Conservation (phyloP, 805 yeast genomes). For the Kregervanrija pseudodelftensis region DNA sequence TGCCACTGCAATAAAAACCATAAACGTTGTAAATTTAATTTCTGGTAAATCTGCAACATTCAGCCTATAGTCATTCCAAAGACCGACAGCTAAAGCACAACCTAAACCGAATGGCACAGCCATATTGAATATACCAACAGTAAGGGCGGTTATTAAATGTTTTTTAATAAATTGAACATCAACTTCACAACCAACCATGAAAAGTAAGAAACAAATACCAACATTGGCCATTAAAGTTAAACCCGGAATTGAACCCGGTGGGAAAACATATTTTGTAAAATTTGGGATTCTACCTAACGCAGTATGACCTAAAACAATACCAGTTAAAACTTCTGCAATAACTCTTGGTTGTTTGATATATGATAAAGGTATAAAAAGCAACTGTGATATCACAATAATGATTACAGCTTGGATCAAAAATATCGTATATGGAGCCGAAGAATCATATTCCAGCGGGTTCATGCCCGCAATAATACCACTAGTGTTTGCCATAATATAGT, state of each 20-base stretch:
- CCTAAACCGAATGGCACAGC: slow-evolving; percentile 79
- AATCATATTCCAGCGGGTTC: slow-evolving; percentile 56
- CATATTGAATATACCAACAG: slow-evolving; percentile 67
- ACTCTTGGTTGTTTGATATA: slow-evolving; percentile 69
- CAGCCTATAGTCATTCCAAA: slow-evolving; percentile 48
- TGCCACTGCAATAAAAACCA: slow-evolving; percentile 79
- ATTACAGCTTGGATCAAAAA: slow-evolving; percentile 65
- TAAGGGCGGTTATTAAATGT: slow-evolving; percentile 51
- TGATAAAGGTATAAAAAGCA: slow-evolving; percentile 54
- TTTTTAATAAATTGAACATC: slow-evolving; percentile 58
- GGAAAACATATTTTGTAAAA: slow-evolving; percentile 60
- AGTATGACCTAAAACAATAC: slow-evolving; percentile 69
- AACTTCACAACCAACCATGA: slow-evolving; percentile 74
- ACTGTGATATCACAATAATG: slow-evolving; percentile 51
- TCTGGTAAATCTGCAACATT: slow-evolving; percentile 26
- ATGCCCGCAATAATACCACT: slow-evolving; percentile 63
- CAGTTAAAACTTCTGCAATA: slow-evolving; percentile 75
- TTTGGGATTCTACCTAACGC: slow-evolving; percentile 67
- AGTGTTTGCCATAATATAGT: neutral
- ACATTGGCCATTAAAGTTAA: slow-evolving; percentile 63
- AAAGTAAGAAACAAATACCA: slow-evolving; percentile 68
- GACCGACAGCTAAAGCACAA: slow-evolving; percentile 60
- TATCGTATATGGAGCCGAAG: slow-evolving; percentile 56
- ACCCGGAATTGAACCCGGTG: slow-evolving; percentile 53
- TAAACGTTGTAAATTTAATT: slow-evolving; percentile 61